These are phyloP conservation scores for Bimuria novae-zelandiae DNA, from an alignment of 2,329 filamentous ascomycete species.

Conservation along the genomic window DNA sequence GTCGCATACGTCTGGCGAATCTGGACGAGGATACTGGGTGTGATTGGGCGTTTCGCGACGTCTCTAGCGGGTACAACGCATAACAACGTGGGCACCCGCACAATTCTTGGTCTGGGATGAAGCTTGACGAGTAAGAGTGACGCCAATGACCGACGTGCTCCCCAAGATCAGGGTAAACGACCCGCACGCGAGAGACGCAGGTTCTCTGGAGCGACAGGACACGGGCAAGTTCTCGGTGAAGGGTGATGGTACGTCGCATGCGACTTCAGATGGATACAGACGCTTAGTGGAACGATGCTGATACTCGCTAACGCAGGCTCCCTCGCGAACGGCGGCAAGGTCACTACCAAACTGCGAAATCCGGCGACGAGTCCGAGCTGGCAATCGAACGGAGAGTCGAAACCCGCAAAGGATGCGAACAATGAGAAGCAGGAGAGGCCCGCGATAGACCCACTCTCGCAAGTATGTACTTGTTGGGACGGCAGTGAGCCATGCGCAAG, in stretches of 20 bases:
- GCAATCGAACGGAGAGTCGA: slow-evolving; percentile 19
- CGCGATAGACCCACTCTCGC: slow-evolving; percentile 69
- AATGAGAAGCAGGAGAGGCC: slow-evolving; percentile 20
- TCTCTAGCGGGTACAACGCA: neutral
- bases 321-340: slow-evolving; percentile 29
- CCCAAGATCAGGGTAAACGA: slow-evolving; percentile 53
- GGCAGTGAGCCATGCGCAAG: neutral
- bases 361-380: slow-evolving; percentile 25
- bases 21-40: neutral
- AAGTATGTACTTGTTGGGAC: slow-evolving; percentile 55
- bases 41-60: neutral
- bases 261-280: neutral
- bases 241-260: slow-evolving; percentile 30
- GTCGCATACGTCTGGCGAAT: neutral
- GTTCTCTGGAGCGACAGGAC: slow-evolving; percentile 37
- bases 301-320: slow-evolving; percentile 24
- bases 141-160: slow-evolving; percentile 44
- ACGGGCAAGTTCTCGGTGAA: slow-evolving; percentile 25
- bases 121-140: neutral
- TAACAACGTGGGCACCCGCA: neutral
- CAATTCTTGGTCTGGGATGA: slow-evolving; percentile 4
- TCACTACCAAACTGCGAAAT: slow-evolving; percentile 32
- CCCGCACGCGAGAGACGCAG: slow-evolving; percentile 42
- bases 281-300: slow-evolving; percentile 18
- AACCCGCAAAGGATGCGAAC: slow-evolving; percentile 21